Percentiles rank a stretch among this genome's conserved stretches.
Evolutionary conservation across 2,329 filamentous ascomycete species (phyloP).

Genomic region (Periconia digitata): DNA sequence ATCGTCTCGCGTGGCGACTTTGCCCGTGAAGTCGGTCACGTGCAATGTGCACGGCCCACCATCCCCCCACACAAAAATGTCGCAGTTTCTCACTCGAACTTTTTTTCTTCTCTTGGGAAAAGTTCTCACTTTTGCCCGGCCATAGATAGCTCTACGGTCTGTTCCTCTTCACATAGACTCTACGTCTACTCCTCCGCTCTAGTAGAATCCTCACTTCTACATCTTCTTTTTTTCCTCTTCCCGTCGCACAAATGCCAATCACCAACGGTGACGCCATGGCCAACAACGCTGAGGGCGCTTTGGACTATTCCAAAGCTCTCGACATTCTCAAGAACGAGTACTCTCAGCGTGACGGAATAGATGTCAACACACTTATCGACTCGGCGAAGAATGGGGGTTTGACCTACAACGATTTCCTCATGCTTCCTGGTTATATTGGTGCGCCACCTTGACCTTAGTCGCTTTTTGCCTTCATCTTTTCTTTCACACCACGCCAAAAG

Average conservation of each 20-base stretch:
- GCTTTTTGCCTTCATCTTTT: slow-evolving; percentile 2
- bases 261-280: slow-evolving; percentile 64
- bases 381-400: slow-evolving; percentile 89
- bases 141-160: slow-evolving; percentile 43
- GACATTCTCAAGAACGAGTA: slow-evolving; percentile 80
- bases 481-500: slow-evolving; percentile 4
- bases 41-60: not conserved
- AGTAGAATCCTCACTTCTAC: slow-evolving; percentile 11
- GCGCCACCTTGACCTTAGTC: slow-evolving; percentile 28
- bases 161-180: slow-evolving; percentile 26
- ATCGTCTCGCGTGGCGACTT: not conserved
- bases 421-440: slow-evolving; percentile 96
- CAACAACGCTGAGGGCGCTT: slow-evolving; percentile 57
- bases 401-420: slow-evolving; percentile 98
- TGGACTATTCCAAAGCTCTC: slow-evolving; percentile 75
- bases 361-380: slow-evolving; percentile 84
- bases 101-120: slow-evolving; percentile 51
- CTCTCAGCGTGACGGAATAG: slow-evolving; percentile 78
- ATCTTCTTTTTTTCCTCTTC: slow-evolving; percentile 27
- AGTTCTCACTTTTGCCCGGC: slow-evolving; percentile 60
- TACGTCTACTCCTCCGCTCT: slow-evolving; percentile 35
- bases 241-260: slow-evolving; percentile 64
- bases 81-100: slow-evolving; percentile 2
- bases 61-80: slow-evolving; percentile 11
- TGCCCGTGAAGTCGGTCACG: too few species aligned